Evolutionary conservation across 352 stramenopile genomes (phyloP).

Genomic region (Saprolegnia diclina): DNA sequence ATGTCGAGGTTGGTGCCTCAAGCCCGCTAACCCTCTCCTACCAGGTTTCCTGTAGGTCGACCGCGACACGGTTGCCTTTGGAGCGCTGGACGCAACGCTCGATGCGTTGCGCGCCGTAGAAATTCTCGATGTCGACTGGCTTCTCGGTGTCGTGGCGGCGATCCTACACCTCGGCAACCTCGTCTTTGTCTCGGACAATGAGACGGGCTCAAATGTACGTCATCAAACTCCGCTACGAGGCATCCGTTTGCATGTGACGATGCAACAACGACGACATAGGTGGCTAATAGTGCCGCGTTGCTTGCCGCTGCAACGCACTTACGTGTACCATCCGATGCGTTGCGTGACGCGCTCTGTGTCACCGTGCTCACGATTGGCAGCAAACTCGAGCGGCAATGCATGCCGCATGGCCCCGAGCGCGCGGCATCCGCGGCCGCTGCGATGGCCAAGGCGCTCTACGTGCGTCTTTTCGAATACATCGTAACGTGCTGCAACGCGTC

Average conservation of each 20-base stretch:
- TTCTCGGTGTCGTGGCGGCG: conserved; percentile 95
- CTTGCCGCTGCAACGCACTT: not conserved
- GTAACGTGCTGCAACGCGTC: conserved; percentile 82
- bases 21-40: not conserved
- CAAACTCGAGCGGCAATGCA: not conserved
- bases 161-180: conserved; percentile 98
- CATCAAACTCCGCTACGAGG: not conserved
- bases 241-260: too few relatives aligned
- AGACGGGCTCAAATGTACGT: not conserved
- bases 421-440: not conserved
- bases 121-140: conserved; percentile 83
- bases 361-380: not conserved
- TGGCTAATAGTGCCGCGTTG: not conserved
- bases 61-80: not conserved
- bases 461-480: conserved; percentile 94
- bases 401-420: not conserved
- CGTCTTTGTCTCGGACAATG: conserved; percentile 55
- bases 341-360: not conserved
- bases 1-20: conserved; percentile 28
- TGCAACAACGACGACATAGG: not conserved
- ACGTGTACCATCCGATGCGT: not conserved
- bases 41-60: not conserved
- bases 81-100: conserved; percentile 87
- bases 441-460: conserved; percentile 96
- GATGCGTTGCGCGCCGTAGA: conserved; percentile 89